These are phyloP conservation scores for Candida dubliniensis DNA, from an alignment of 1,139 yeast species.

Conservation along the genomic window DNA sequence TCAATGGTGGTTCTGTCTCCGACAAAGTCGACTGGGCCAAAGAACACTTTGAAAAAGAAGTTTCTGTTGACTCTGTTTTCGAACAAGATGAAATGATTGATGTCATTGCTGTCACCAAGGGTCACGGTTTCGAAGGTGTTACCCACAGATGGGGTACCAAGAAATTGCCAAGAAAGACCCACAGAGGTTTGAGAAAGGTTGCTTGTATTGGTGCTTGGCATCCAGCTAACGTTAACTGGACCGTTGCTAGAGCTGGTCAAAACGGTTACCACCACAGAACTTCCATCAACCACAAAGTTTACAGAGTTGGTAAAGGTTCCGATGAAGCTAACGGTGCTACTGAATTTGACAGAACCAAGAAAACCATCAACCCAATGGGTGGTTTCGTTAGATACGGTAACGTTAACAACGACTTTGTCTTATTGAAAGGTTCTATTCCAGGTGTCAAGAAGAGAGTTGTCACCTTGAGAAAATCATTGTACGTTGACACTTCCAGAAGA, in stretches of 20 bases:
- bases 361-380: conserved; percentile 99
- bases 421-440: conserved; percentile 98
- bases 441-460: conserved; percentile 99
- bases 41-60: conserved; percentile 99
- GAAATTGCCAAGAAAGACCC: conserved; percentile 99
- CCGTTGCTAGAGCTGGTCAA: conserved; percentile 99
- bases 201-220: conserved; percentile 99
- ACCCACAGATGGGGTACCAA: conserved; percentile 99
- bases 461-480: conserved; percentile 97
- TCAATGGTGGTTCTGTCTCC: conserved; percentile 98
- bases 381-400: conserved; percentile 99
- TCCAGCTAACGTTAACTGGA: conserved; percentile 99
- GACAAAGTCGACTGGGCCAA: conserved; percentile 99
- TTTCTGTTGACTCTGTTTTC: conserved; percentile 90
- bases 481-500: conserved; percentile 97
- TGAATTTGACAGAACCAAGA: conserved; percentile 98
- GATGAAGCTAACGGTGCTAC: conserved; percentile 96
- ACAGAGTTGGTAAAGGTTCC: conserved; percentile 97
- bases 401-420: conserved; percentile 95
- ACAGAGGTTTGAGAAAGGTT: conserved; percentile 99
- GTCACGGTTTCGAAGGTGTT: conserved; percentile 99
- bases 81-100: conserved; percentile 99
- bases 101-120: conserved; percentile 99
- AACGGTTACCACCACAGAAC: conserved; percentile 99
- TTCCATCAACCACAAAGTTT: conserved; percentile 99